Percentiles rank a stretch among this genome's conserved stretches.
Conservation (phyloP, 2,329 filamentous ascomycete genomes). For the Hypoxylon sp. region DNA sequence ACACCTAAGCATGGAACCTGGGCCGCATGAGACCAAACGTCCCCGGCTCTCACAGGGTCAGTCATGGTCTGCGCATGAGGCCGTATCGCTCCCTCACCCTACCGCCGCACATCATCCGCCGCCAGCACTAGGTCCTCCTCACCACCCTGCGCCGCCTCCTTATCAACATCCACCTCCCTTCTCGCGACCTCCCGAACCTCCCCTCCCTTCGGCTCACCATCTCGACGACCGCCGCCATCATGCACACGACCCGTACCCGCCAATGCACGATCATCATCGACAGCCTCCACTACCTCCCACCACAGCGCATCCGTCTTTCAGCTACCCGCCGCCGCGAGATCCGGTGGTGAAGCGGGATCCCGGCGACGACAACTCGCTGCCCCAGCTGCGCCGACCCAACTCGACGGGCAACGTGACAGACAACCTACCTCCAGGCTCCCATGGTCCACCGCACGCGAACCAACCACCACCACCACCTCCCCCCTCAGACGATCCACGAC, state of each 20-base stretch:
- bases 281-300: conserved; percentile 52
- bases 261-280: conserved; percentile 63
- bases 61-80: conserved; percentile 58
- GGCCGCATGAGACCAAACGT: conserved; percentile 66
- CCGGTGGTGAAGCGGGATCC: conserved; percentile 66
- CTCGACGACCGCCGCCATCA: conserved; percentile 65
- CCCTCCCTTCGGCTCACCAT: conserved; percentile 53
- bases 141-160: conserved; percentile 50
- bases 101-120: conserved; percentile 48
- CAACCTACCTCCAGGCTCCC: conserved; percentile 48
- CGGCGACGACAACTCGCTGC: conserved; percentile 54
- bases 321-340: conserved; percentile 58
- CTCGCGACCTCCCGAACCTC: conserved; percentile 50
- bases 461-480: conserved; percentile 52
- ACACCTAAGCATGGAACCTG: conserved; percentile 67
- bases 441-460: conserved; percentile 48
- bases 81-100: conserved; percentile 58
- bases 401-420: conserved; percentile 57
- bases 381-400: conserved; percentile 59
- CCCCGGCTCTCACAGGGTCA: conserved; percentile 59
- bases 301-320: conserved; percentile 55
- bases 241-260: conserved; percentile 63
- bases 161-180: conserved; percentile 50
- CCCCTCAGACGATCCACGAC: conserved; percentile 57
- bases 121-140: conserved; percentile 48